Evolutionary conservation across 2,329 filamentous ascomycete species (phyloP).

Genomic region (Pseudogymnoascus destructans): DNA sequence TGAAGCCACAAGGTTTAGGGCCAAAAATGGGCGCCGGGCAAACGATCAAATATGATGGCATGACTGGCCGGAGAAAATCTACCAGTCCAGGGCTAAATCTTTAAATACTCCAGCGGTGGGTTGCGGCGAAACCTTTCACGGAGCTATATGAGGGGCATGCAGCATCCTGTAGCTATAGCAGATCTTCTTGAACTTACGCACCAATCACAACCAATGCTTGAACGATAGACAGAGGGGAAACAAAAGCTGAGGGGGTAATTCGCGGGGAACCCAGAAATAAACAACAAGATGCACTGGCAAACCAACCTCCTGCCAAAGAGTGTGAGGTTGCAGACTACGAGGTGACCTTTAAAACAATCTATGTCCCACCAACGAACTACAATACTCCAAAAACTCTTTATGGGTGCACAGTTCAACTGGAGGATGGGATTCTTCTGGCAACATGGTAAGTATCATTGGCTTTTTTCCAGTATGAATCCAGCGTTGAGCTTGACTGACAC

Average conservation of each 20-base stretch:
- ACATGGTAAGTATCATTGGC: conserved; percentile 31
- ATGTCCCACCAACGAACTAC: conserved; percentile 9
- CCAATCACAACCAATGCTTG: neutral
- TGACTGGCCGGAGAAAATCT: conserved; percentile 5
- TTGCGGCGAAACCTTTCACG: neutral
- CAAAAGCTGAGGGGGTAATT: neutral
- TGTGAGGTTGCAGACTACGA: neutral
- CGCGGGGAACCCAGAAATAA: conserved; percentile 3
- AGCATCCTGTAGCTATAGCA: neutral
- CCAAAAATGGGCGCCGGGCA: neutral
- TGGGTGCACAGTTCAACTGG: conserved; percentile 18
- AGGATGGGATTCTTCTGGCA: conserved; percentile 29
- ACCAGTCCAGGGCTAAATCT: neutral
- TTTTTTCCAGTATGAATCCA: neutral
- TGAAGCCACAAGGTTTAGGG: neutral
- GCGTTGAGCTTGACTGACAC: neutral
- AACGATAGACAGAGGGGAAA: neutral
- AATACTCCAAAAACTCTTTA: conserved; percentile 15
- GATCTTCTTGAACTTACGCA: neutral
- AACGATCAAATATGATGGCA: neutral
- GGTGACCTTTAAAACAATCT: conserved; percentile 10
- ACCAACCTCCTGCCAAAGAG: neutral
- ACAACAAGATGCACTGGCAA: neutral
- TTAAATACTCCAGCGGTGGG: neutral
- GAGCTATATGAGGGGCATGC: neutral